Evolutionary conservation across 2,329 filamentous ascomycete genomes (phyloP), one percentile per base, ranked within the genome.

Genomic region (Pyrenochaeta sp.): DNA sequence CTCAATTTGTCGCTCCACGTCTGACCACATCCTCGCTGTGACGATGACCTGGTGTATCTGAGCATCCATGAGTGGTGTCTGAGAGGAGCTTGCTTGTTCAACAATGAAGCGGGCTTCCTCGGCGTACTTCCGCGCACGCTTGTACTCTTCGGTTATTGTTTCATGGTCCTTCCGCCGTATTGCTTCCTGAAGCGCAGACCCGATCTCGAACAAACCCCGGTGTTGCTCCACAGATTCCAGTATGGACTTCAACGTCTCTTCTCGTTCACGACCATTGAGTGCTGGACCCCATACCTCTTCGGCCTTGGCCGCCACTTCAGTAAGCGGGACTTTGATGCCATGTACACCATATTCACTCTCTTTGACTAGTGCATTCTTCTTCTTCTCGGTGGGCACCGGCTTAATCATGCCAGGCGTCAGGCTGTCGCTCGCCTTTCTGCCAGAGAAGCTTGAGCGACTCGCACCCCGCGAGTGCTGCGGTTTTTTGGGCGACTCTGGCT

Each of bases 241-340:
- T 7, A 97, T 86, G 0, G 86, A 83, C 74, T 93, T 96, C 49
- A 99, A 81, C 57, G 89, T 89, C 70, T 93, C 90, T 69, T 98
- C 95, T 70, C 94, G 92, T 66, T 98, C 93, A 23, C 91, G 87
- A 3, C 95, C 95, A 33, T 92, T 92, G 32, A 99, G 77, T 1
- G 95, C 94, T 2, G 95, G 95, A 0, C 95, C 95, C 93, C 96
- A 99, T 7, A 99, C 90, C 68, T 99, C 95, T 75, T 98, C 92
- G 0, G 94, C 95, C 75, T 97, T 97, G 56, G 92, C 90, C 0
- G 91, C 92, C 10, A 96, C 91, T 67, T 98, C 95, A 9, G 95
- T 82, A 49, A 99, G 80, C 15, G 95, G 94, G 1, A 83, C 85
- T 72, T 96, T 96, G 75, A 99, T 97, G 10, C 75, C 72, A 50